phyloP scores from a whole-genome alignment of 2,329 filamentous ascomycete genomes.

The Aaosphaeria pasadenensis region DNA sequence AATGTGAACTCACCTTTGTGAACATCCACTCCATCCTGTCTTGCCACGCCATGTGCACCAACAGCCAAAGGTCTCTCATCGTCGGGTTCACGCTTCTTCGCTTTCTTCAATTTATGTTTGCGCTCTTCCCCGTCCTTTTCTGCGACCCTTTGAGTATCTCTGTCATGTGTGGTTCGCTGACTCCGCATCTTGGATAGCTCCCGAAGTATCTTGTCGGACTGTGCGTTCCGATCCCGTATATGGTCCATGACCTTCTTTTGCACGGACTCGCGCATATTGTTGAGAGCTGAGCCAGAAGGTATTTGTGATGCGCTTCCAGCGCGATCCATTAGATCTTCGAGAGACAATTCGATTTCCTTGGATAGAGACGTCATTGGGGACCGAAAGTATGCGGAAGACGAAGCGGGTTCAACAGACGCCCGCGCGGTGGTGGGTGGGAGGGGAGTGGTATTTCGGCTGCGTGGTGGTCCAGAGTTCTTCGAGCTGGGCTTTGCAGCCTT shows the following conservation, averaged over 20 bases:
- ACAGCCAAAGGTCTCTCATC: slow-evolving; percentile 60
- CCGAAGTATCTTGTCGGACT: slow-evolving; percentile 72
- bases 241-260: slow-evolving; percentile 51
- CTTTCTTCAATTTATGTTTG: slow-evolving; percentile 48
- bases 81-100: slow-evolving; percentile 71
- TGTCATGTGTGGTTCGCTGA: slow-evolving; percentile 54
- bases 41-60: slow-evolving; percentile 61
- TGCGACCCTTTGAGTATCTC: slow-evolving; percentile 47
- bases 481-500: slow-evolving; percentile 52
- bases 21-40: slow-evolving; percentile 62
- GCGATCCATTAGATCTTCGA: slow-evolving; percentile 69
- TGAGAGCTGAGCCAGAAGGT: slow-evolving; percentile 61
- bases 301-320: slow-evolving; percentile 50
- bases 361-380: slow-evolving; percentile 54
- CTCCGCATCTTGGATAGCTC: slow-evolving; percentile 65
- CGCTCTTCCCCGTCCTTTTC: slow-evolving; percentile 52
- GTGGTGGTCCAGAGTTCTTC: slow-evolving; percentile 31
- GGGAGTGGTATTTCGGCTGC: slow-evolving; percentile 77
- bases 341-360: slow-evolving; percentile 57
- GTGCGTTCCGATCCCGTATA: slow-evolving; percentile 54
- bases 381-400: slow-evolving; percentile 60
- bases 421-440: slow-evolving; percentile 52
- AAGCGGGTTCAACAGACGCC: slow-evolving; percentile 41
- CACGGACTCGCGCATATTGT: slow-evolving; percentile 63
- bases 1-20: slow-evolving; percentile 48